Evolutionary conservation across 2,329 filamentous ascomycete genomes (phyloP).

Genomic region (Sphaerostilbella broomeana): DNA sequence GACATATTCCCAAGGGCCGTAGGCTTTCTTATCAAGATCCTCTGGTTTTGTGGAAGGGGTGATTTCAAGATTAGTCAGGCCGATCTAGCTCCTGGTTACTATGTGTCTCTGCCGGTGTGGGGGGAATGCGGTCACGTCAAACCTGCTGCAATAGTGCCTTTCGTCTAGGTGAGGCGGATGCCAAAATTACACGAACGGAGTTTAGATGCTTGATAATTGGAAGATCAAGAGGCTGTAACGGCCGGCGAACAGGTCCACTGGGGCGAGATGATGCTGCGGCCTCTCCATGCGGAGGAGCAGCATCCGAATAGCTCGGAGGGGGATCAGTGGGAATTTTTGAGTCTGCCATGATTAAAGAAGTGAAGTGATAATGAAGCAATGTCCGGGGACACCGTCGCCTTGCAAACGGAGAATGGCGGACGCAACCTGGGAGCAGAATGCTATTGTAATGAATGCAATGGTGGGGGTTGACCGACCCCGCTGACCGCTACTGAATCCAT

Average conservation of each 20-base stretch:
- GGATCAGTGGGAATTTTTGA: conserved; percentile 30
- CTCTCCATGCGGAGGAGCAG: conserved; percentile 31
- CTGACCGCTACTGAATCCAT: too few relatives aligned
- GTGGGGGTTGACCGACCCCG: too few relatives aligned
- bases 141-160: conserved; percentile 73
- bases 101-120: not conserved
- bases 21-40: conserved; percentile 67
- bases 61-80: conserved; percentile 75
- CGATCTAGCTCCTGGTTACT: conserved; percentile 47
- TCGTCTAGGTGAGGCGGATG: conserved; percentile 80
- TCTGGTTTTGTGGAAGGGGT: conserved; percentile 78
- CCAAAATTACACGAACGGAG: conserved; percentile 76
- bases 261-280: conserved; percentile 20
- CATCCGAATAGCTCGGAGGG: conserved; percentile 40
- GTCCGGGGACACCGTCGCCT: too few relatives aligned
- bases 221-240: conserved; percentile 65
- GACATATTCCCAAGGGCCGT: conserved; percentile 86
- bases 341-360: conserved; percentile 22
- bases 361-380: not conserved
- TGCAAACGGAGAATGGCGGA: too few relatives aligned
- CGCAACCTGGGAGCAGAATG: too few relatives aligned
- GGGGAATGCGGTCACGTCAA: conserved; percentile 6
- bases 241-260: conserved; percentile 35
- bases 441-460: too few relatives aligned
- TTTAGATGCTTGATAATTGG: conserved; percentile 73